Percentiles rank a stretch among this genome's conserved stretches.
Conservation (phyloP, 2,329 filamentous ascomycete genomes). For the Stachybotrys chartarum region DNA sequence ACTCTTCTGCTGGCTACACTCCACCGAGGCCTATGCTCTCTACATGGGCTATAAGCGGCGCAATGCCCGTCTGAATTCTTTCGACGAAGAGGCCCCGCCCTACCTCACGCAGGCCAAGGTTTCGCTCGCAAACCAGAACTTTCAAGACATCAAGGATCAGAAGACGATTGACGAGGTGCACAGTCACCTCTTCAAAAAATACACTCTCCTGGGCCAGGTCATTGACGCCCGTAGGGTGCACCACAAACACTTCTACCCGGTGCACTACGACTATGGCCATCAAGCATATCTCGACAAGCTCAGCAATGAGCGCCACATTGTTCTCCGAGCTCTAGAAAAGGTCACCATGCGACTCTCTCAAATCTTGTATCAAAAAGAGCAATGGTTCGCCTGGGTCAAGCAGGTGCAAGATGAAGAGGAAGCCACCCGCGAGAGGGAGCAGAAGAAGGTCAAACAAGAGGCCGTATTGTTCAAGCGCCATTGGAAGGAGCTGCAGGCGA, state of each 20-base stretch:
- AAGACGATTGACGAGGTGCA: constrained; percentile 8
- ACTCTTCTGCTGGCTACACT: constrained; percentile 17
- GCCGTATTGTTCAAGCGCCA: constrained; percentile 18
- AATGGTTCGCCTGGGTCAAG: constrained; percentile 16
- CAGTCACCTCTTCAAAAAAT: constrained; percentile 13
- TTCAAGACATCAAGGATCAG: constrained; percentile 6
- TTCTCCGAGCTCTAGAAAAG: constrained; percentile 8
- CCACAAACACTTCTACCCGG: constrained; percentile 16
- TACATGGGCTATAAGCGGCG: constrained; percentile 18
- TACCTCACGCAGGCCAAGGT: constrained; percentile 6
- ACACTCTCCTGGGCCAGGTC: constrained; percentile 11
- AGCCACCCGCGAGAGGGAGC: constrained; percentile 15
- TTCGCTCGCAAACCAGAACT: constrained; percentile 14
- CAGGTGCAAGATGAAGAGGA: constrained; percentile 15
- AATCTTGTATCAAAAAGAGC: constrained; percentile 14
- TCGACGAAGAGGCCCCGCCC: constrained; percentile 8
- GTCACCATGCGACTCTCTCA: constrained; percentile 10
- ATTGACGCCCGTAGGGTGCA: constrained; percentile 17
- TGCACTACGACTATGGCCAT: constrained; percentile 15
- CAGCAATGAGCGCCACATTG: constrained; percentile 11
- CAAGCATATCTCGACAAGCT: constrained; percentile 18
- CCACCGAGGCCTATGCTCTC: constrained; percentile 13
- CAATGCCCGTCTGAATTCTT: constrained; percentile 12
- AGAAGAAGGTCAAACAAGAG: constrained; percentile 19
- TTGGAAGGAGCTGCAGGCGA: constrained; percentile 13